Conservation (phyloP, 371 early-diverging fungal species). For the Mortierella sp. region DNA sequence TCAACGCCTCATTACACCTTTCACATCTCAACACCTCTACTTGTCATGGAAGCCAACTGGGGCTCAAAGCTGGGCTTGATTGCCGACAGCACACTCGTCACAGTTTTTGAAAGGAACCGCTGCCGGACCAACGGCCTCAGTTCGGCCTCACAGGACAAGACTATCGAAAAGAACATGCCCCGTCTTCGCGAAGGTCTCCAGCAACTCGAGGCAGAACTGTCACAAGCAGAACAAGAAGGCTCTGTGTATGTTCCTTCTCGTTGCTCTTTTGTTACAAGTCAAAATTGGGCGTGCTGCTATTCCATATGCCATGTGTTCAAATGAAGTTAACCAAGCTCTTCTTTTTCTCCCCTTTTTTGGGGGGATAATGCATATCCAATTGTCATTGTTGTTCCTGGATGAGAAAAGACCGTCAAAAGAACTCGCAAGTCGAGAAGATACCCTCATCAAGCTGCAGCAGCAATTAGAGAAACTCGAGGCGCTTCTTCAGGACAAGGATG, state of each 20-base stretch:
- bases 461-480: conserved; percentile 76
- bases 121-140: conserved; percentile 69
- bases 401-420: conserved; percentile 64
- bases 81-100: conserved; percentile 73
- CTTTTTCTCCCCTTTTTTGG: not conserved
- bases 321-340: not conserved
- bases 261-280: not conserved
- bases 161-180: conserved; percentile 68
- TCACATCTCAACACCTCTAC: not conserved
- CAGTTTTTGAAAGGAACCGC: conserved; percentile 74
- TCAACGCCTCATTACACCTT: not conserved
- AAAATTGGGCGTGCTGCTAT: not conserved
- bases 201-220: conserved; percentile 71
- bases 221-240: conserved; percentile 71
- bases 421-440: conserved; percentile 66
- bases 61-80: conserved; percentile 68
- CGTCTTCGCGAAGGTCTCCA: conserved; percentile 70
- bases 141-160: conserved; percentile 69
- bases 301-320: not conserved
- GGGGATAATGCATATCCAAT: too few relatives aligned
- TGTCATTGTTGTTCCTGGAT: not conserved
- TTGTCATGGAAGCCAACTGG: conserved; percentile 67
- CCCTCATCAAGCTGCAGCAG: conserved; percentile 69
- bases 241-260: conserved; percentile 59
- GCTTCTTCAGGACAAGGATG: conserved; percentile 66